Base-by-base conservation (phyloP, 148 eudicot genomes). In the Salicornia ramosissima region DNA sequence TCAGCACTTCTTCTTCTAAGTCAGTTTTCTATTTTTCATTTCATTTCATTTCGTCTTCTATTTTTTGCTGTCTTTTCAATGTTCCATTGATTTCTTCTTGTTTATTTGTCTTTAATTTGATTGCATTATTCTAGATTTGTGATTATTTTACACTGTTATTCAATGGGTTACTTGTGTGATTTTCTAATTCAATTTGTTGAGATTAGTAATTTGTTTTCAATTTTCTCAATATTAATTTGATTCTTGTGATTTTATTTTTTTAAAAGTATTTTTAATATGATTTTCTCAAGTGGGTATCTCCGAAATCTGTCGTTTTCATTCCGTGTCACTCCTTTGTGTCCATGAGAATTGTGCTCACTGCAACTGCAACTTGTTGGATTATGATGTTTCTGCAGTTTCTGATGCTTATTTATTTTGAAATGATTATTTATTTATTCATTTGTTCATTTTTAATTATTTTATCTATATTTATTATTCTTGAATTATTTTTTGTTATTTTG, bases 1-100 rank as follows among this genome's bases (percentile, higher is more conserved):
- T 79, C 67, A 74, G 63, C 45, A 78, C 59, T 22, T 74, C 81
- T 25, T 74, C 75, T 51, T 68, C 78, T 16, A 74, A 70, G 81
- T 79, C 14, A 58, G 68, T 29, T 65, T 53, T 58, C 65, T 55
- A 9, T 21, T 31, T 51, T 46, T 24, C 5, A 19, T 19, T 49
- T 4, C 5, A 19, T 19, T 49, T 4, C 45, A 78, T 59, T 22
- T 74, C 81, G n/a, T 74, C 75, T 51, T 68, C 78, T 16, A 74
- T 65, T 78, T 79, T n/a, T n/a, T n/a, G 16, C 1, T 5, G 1
- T 43, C 1, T 43, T 4, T 13, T 46, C 9, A 19, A 13, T 63
- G 33, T 62, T 14, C 36, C 40, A n/a, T n/a, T 49, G 19, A 24
- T 43, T 30, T 47, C 7, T 22, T 21, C 12, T 8, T 24, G 13